Base-by-base conservation (phyloP, 176 grass and related monocot genomes). In the Puya raimondii region DNA sequence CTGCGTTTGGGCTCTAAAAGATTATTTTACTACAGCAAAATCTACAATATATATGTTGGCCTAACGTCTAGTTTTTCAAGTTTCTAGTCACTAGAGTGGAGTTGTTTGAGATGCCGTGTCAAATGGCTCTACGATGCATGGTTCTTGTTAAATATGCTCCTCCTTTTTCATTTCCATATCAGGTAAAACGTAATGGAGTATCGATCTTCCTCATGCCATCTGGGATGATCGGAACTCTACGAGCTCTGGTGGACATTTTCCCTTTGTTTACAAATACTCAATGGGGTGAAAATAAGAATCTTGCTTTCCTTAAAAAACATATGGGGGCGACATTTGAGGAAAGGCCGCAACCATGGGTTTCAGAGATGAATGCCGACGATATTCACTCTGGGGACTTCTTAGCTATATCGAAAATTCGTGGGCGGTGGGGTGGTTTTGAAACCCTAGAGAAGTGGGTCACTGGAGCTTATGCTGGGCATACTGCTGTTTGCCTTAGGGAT, bases 361-460 rank as follows among this genome's bases (percentile, higher is more conserved):
- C 94, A 21, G 82, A 85, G 68, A 66, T 97, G 64, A 92, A 97
- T 78, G 4, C 61, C 12, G 84, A 92, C 49, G 94, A 99, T 27
- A 90, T 99, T 66, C 86, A 99, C 54, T 99, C 89, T 52, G 94
- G 94, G 21, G 94, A 99, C 73, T 90, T 99, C 50, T 80, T 99
- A 71, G 87, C 71, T 70, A 78, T 99, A 74, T 99, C 94, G 12
- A 99, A 99, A 67, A 91, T 99, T 50, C 87, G 90, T 77, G 94
- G 94, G 4, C 89, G 89, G 4, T 93, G 94, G 94, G 94, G 94
- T 63, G 94, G 89, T 77, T 99, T 99, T 17, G 89, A 99, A 80
- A 90, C 89, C 15, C 70, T 99, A 23, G 94, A 99, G 80, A 99
- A 99, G 78, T 99, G 94, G 94, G 89, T 99, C 63, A 99, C 89